Percentiles rank a stretch among this genome's conserved stretches.
These are phyloP conservation scores for Entonaema liquescens DNA, from an alignment of 495 filamentous ascomycete genomes.

Conservation along the genomic window DNA sequence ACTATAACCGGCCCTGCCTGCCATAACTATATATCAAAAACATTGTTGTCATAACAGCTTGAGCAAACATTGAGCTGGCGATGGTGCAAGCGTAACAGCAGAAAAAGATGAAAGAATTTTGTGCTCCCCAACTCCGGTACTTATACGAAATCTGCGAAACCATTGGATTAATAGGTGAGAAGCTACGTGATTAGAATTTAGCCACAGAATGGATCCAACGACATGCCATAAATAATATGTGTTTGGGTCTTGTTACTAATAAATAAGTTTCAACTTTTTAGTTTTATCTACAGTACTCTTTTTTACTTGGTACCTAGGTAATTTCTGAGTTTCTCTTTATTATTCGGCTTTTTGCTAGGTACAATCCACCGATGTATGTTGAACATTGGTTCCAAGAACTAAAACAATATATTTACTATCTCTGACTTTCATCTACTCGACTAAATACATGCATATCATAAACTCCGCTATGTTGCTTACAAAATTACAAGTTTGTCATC, in stretches of 20 bases:
- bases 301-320: neutral
- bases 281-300: no score
- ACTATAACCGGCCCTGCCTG: constrained; percentile 11
- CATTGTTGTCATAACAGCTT: neutral
- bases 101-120: constrained; percentile 17
- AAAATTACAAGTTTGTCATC: neutral
- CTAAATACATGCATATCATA: neutral
- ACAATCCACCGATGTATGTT: no score
- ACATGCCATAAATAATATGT: neutral
- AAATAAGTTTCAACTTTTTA: no score
- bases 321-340: neutral
- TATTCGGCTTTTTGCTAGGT: neutral
- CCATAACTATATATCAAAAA: constrained; percentile 8
- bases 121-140: constrained; percentile 25
- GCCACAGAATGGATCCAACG: neutral
- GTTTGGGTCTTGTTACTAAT: neutral
- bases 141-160: constrained; percentile 18
- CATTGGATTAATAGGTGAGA: neutral
- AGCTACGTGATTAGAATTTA: neutral
- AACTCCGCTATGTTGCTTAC: neutral
- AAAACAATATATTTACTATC: neutral
- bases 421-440: neutral
- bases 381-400: no score
- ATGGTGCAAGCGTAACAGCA: constrained; percentile 4
- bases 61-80: constrained; percentile 13